Percentiles rank a stretch among this genome's conserved stretches.
These are phyloP conservation scores for Hypoxylon crocopeplum DNA, from an alignment of 495 filamentous ascomycete genomes.

Conservation along the genomic window DNA sequence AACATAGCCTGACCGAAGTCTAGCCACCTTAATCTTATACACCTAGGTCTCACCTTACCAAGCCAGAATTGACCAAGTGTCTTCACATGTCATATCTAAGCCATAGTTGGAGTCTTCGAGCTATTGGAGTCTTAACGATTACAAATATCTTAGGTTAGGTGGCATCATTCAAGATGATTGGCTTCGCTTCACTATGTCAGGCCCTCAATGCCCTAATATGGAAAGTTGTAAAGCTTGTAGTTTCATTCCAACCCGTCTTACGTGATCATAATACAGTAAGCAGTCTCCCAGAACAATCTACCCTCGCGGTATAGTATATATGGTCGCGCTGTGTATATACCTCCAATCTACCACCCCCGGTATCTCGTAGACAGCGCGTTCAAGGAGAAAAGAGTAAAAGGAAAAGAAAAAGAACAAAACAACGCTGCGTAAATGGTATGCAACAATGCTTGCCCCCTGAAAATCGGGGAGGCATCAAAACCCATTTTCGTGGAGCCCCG, in stretches of 20 bases:
- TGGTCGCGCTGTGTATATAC: not conserved
- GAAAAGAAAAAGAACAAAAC: not conserved
- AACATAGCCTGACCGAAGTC: not conserved
- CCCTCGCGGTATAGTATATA: constrained; percentile 19
- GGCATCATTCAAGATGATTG: not conserved
- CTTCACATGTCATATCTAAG: not conserved
- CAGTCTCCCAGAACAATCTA: too few relatives aligned
- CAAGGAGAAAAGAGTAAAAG: not conserved
- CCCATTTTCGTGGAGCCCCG: constrained; percentile 23
- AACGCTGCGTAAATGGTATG: constrained; percentile 20
- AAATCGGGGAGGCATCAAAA: too few relatives aligned
- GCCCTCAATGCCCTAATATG: too few relatives aligned
- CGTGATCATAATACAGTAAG: constrained; percentile 32
- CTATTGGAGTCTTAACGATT: not conserved
- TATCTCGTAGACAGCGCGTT: not conserved
- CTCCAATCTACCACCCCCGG: constrained; percentile 5
- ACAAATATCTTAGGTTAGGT: not conserved
- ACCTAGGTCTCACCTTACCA: not conserved
- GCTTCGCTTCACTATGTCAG: not conserved
- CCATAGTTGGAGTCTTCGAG: too few relatives aligned
- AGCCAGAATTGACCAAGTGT: not conserved
- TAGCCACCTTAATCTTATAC: not conserved
- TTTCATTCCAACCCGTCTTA: not conserved
- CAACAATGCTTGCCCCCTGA: constrained; percentile 9
- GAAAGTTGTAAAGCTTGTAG: constrained; percentile 5